phyloP scores from a whole-genome alignment of 1,284 basidiomycete species.

The Rhodofomes roseus region DNA sequence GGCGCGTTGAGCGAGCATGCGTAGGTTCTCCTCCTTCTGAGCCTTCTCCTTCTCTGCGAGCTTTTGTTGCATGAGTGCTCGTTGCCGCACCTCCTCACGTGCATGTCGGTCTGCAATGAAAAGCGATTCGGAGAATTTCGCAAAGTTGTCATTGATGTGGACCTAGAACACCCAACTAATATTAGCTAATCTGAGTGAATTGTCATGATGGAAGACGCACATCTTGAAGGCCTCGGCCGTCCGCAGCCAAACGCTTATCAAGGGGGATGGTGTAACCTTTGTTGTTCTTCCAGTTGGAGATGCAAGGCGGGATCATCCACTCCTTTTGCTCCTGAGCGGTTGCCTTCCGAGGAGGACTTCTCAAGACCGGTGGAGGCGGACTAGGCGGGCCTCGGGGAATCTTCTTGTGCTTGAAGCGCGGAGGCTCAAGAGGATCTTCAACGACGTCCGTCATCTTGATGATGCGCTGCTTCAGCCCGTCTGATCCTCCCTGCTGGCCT shows the following conservation, averaged over 20 bases:
- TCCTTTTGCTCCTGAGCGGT: conserved; percentile 98
- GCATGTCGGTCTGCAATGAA: conserved; percentile 98
- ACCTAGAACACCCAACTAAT: conserved; percentile 44
- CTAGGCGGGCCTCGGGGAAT: conserved; percentile 94
- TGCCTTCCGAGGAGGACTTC: conserved; percentile 93
- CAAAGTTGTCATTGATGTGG: conserved; percentile 99
- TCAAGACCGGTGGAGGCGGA: conserved; percentile 94
- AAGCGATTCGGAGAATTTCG: conserved; percentile 96
- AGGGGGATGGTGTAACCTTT: conserved; percentile 99
- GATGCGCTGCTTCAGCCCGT: conserved; percentile 85
- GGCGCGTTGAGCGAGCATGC: conserved; percentile 90
- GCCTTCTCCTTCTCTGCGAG: conserved; percentile 98
- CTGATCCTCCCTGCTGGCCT: conserved; percentile 72
- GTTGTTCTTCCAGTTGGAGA: conserved; percentile 99
- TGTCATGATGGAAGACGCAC: conserved; percentile 46
- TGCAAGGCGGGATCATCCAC: conserved; percentile 99
- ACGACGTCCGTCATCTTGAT: conserved; percentile 99
- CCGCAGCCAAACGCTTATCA: conserved; percentile 97
- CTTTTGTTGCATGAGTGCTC: conserved; percentile 97
- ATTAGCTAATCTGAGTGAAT: not conserved
- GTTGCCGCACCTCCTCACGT: conserved; percentile 95
- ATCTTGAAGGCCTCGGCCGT: conserved; percentile 96
- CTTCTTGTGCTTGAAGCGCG: conserved; percentile 98
- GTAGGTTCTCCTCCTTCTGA: conserved; percentile 93
- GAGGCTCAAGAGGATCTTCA: conserved; percentile 96